Conservation (phyloP, 352 stramenopile genomes). For the Achlya hypogyna region DNA sequence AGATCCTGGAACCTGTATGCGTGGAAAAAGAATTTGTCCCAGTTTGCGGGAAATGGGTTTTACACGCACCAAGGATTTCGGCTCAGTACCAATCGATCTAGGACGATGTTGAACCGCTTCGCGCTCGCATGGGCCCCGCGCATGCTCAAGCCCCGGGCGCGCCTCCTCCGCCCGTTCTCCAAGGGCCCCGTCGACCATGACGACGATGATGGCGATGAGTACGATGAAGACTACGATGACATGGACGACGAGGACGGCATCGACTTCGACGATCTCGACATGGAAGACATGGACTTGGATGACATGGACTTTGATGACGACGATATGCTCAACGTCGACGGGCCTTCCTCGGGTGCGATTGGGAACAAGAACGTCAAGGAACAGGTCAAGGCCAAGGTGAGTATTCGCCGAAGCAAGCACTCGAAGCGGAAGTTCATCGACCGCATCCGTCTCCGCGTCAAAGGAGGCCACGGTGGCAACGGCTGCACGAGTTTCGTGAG, state of each 20-base stretch:
- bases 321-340: slow-evolving; percentile 24
- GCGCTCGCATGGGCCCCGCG: not conserved
- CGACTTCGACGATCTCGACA: slow-evolving; percentile 32
- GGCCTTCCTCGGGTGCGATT: slow-evolving; percentile 26
- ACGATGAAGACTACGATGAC: slow-evolving; percentile 23
- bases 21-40: too few relatives aligned
- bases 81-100: slow-evolving; percentile 11
- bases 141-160: not conserved
- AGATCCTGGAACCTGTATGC: too few relatives aligned
- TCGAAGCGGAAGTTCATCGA: slow-evolving; percentile 87
- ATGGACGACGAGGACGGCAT: slow-evolving; percentile 38
- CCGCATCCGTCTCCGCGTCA: slow-evolving; percentile 83
- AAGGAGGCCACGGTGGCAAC: slow-evolving; percentile 79
- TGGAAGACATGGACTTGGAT: slow-evolving; percentile 21
- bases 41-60: not conserved
- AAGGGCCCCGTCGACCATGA: slow-evolving; percentile 21
- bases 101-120: slow-evolving; percentile 14
- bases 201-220: slow-evolving; percentile 30
- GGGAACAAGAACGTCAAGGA: slow-evolving; percentile 39
- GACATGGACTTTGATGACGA: slow-evolving; percentile 30
- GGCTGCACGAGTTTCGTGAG: slow-evolving; percentile 82
- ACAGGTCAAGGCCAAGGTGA: slow-evolving; percentile 82
- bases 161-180: not conserved
- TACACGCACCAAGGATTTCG: not conserved
- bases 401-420: slow-evolving; percentile 70